Conservation (phyloP, 2,329 filamentous ascomycete genomes). For the Aureobasidium sp. region DNA sequence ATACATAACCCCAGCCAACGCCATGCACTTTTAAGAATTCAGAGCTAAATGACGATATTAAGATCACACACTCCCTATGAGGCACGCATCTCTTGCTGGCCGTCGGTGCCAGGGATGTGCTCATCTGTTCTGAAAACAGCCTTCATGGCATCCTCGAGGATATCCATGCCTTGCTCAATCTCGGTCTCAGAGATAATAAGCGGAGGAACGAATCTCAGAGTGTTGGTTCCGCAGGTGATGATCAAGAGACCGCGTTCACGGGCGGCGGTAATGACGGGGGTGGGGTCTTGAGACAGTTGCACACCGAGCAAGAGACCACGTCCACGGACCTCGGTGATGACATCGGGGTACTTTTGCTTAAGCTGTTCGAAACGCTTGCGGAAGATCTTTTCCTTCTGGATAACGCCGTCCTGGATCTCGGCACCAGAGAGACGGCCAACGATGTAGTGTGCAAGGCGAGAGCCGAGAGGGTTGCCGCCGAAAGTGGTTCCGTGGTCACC, state of each 20-base stretch:
- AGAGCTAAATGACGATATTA: not conserved
- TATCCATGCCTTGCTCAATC: conserved; percentile 68
- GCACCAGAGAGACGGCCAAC: conserved; percentile 67
- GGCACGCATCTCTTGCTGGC: conserved; percentile 38
- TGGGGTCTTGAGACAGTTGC: conserved; percentile 69
- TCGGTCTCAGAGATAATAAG: conserved; percentile 73
- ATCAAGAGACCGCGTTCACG: conserved; percentile 80
- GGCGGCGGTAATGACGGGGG: conserved; percentile 72
- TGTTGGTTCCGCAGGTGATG: conserved; percentile 90
- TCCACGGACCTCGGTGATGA: conserved; percentile 74
- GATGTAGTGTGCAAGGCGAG: conserved; percentile 77
- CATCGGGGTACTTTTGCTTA: conserved; percentile 56
- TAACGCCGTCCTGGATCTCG: conserved; percentile 61
- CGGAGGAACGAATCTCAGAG: conserved; percentile 83
- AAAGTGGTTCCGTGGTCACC: conserved; percentile 94
- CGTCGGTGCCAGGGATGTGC: conserved; percentile 33
- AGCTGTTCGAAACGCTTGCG: conserved; percentile 51
- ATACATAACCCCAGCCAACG: not conserved
- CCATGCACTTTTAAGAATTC: not conserved
- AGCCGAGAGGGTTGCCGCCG: conserved; percentile 83
- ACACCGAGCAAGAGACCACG: conserved; percentile 79
- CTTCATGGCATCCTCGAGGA: conserved; percentile 62
- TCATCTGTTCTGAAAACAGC: conserved; percentile 43
- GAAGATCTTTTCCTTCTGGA: conserved; percentile 58
- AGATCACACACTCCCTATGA: not conserved